These are phyloP conservation scores for Cryptococcus sp. DNA, from an alignment of 1,284 basidiomycete genomes.

Conservation along the genomic window DNA sequence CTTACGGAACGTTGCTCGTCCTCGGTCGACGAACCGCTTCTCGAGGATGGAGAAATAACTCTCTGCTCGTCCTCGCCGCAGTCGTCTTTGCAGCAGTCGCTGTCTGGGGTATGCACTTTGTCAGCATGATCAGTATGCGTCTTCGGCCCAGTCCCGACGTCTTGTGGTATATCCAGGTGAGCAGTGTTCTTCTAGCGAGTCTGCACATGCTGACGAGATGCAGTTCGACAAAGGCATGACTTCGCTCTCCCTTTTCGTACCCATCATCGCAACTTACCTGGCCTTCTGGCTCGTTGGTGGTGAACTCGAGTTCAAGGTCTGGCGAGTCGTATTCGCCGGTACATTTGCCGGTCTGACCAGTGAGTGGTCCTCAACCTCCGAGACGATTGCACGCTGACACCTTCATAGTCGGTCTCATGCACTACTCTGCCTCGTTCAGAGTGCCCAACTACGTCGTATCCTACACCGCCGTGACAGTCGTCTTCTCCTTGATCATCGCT, in stretches of 20 bases:
- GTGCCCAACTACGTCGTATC: constrained; percentile 44
- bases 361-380: constrained; percentile 56
- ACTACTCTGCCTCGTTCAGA: constrained; percentile 57
- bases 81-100: constrained; percentile 86
- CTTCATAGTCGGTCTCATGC: constrained; percentile 52
- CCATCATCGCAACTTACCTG: constrained; percentile 54
- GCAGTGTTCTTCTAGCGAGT: constrained; percentile 7
- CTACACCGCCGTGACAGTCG: constrained; percentile 52
- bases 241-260: constrained; percentile 56
- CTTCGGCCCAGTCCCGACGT: constrained; percentile 49
- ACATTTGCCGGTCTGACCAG: constrained; percentile 76
- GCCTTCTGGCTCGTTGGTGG: constrained; percentile 57
- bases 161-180: constrained; percentile 53
- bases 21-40: constrained; percentile 55
- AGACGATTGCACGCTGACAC: neutral
- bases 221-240: constrained; percentile 57
- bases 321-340: constrained; percentile 59
- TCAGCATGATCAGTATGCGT: constrained; percentile 55
- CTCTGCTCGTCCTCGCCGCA: constrained; percentile 62
- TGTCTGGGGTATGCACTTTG: constrained; percentile 60
- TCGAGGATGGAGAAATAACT: constrained; percentile 53
- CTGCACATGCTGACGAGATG: neutral
- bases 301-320: constrained; percentile 50
- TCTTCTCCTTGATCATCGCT: constrained; percentile 56
- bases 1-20: constrained; percentile 56